Percentiles rank a stretch among this genome's conserved stretches.
phyloP scores from a whole-genome alignment of 495 filamentous ascomycete genomes.

The Podospora comata region DNA sequence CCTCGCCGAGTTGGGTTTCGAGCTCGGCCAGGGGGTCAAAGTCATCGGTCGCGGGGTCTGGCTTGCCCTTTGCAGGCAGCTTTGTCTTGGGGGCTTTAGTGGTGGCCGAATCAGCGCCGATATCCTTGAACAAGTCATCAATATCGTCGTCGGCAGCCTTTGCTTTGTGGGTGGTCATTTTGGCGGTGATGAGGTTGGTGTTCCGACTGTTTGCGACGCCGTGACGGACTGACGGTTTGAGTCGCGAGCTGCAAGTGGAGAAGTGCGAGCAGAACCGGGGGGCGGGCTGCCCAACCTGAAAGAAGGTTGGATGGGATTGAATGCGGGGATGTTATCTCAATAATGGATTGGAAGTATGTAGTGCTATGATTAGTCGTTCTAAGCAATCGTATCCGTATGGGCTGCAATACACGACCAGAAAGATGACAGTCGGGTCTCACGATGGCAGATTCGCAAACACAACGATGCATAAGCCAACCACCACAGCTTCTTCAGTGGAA shows the following conservation, averaged over 20 bases:
- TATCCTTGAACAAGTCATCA: constrained; percentile 73
- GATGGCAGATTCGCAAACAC: not conserved
- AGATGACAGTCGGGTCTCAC: not conserved
- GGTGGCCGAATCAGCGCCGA: constrained; percentile 51
- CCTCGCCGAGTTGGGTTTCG: constrained; percentile 64
- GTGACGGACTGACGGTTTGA: not conserved
- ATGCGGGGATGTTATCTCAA: not conserved
- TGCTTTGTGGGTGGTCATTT: constrained; percentile 42
- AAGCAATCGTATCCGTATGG: no score
- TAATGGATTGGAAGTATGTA: no score
- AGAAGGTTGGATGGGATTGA: not conserved
- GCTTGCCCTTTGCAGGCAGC: constrained; percentile 42
- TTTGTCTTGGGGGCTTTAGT: constrained; percentile 46
- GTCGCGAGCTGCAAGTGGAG: not conserved
- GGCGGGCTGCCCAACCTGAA: not conserved
- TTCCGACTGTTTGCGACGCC: not conserved
- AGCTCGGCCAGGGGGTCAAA: constrained; percentile 83
- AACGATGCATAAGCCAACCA: no score
- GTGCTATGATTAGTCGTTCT: not conserved
- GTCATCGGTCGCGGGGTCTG: constrained; percentile 73
- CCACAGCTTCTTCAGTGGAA: not conserved
- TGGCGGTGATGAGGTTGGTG: constrained; percentile 12
- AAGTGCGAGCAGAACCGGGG: not conserved
- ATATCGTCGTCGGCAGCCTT: constrained; percentile 69
- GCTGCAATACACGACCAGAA: not conserved